phyloP scores from a whole-genome alignment of 495 filamentous ascomycete genomes.

The Talaromyces liani region DNA sequence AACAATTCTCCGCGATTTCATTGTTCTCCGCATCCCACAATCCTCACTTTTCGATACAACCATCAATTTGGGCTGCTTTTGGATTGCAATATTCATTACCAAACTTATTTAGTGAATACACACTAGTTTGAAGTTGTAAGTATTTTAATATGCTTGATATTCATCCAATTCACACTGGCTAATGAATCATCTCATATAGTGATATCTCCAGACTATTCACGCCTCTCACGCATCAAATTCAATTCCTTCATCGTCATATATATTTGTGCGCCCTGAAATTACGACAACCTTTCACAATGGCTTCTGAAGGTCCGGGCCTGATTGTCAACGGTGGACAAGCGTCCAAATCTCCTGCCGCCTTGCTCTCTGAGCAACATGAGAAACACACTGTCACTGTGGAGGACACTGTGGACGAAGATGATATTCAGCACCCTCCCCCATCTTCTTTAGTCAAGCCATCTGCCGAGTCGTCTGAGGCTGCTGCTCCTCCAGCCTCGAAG shows the following conservation, averaged over 20 bases:
- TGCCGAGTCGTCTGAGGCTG: slow-evolving; percentile 14
- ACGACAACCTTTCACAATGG: slow-evolving; percentile 29
- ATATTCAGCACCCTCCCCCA: slow-evolving; percentile 51
- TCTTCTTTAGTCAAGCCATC: slow-evolving; percentile 23
- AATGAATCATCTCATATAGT: background rate
- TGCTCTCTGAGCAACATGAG: slow-evolving; percentile 70
- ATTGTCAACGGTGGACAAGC: slow-evolving; percentile 27
- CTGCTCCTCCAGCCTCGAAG: slow-evolving; percentile 23
- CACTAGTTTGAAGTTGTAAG: background rate
- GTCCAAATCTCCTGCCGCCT: slow-evolving; percentile 55
- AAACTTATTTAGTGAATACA: background rate
- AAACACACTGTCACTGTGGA: slow-evolving; percentile 63
- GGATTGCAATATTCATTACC: background rate
- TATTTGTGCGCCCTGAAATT: background rate
- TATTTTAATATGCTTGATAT: background rate
- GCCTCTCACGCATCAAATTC: background rate
- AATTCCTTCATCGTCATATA: background rate
- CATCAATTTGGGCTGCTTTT: background rate
- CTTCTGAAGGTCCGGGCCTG: slow-evolving; percentile 34
- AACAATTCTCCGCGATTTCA: background rate
- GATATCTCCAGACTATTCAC: background rate
- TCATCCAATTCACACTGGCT: background rate
- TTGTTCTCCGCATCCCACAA: slow-evolving; percentile 1
- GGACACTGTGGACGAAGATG: slow-evolving; percentile 75
- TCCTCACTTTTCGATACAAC: background rate